phyloP scores from a whole-genome alignment of 352 stramenopile species.

The Halophytophthora polymorphica region DNA sequence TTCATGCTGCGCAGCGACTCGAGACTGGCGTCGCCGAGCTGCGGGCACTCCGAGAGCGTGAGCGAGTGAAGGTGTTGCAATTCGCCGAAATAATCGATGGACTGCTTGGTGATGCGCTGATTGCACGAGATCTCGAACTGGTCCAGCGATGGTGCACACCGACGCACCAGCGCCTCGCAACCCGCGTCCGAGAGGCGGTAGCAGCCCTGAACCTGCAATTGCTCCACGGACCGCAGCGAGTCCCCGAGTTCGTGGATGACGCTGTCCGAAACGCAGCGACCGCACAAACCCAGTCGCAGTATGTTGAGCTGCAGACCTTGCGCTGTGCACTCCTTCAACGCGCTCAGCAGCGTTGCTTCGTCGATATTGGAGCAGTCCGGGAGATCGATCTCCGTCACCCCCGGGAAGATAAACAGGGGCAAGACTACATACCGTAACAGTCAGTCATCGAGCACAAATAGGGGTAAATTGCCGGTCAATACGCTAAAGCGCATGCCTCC shows the following conservation, averaged over 20 bases:
- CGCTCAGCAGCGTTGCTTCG: slow-evolving; percentile 51
- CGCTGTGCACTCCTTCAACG: slow-evolving; percentile 48
- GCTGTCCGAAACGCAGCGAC: slow-evolving; percentile 70
- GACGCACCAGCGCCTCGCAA: slow-evolving; percentile 59
- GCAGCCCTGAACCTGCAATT: slow-evolving; percentile 66
- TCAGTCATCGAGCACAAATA: too few relatives aligned
- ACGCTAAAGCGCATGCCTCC: too few relatives aligned
- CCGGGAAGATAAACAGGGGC: slow-evolving; percentile 78
- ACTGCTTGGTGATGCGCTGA: slow-evolving; percentile 72
- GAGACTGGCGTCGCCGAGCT: slow-evolving; percentile 61
- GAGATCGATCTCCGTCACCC: slow-evolving; percentile 78
- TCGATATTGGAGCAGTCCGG: slow-evolving; percentile 82
- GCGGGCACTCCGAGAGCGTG: slow-evolving; percentile 72
- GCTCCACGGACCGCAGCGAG: slow-evolving; percentile 57
- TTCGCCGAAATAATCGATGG: slow-evolving; percentile 73
- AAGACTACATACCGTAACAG: too few relatives aligned
- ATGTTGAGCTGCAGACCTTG: slow-evolving; percentile 46
- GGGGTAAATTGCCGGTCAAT: too few relatives aligned
- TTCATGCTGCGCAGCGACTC: slow-evolving; percentile 62
- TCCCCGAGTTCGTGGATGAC: slow-evolving; percentile 73
- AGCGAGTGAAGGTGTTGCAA: slow-evolving; percentile 62
- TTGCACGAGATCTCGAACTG: slow-evolving; percentile 81
- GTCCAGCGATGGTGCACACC: slow-evolving; percentile 66
- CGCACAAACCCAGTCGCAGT: slow-evolving; percentile 66
- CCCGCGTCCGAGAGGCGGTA: slow-evolving; percentile 73